These are phyloP conservation scores for Rhododendron mucronatum DNA, from an alignment of 148 eudicot genomes.

Conservation along the genomic window DNA sequence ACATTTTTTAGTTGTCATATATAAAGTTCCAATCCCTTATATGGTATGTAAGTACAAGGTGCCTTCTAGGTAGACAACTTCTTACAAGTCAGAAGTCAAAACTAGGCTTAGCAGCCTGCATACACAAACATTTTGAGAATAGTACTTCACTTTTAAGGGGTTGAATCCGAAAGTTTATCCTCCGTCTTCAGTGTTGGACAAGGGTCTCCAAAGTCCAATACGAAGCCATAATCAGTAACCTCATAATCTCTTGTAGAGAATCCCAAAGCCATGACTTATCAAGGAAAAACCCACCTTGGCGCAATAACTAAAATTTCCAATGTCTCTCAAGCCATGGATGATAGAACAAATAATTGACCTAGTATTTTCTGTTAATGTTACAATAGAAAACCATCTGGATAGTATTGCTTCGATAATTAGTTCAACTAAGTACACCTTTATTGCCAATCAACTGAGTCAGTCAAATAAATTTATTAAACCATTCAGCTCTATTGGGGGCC, in stretches of 20 bases:
- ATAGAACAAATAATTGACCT: neutral
- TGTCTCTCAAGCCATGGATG: neutral
- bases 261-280: neutral
- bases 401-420: neutral
- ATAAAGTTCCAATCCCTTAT: neutral
- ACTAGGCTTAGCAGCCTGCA: neutral
- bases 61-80: neutral
- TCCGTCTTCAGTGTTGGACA: neutral
- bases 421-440: neutral
- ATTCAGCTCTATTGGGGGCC: neutral
- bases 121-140: neutral
- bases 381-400: neutral
- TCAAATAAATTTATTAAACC: neutral
- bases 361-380: neutral
- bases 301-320: neutral
- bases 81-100: neutral
- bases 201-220: neutral
- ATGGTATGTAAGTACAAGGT: neutral
- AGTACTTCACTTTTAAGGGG: neutral
- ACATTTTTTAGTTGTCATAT: neutral
- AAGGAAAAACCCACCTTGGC: neutral
- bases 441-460: neutral
- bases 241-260: neutral
- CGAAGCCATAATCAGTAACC: neutral
- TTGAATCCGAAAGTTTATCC: neutral